Conservation (phyloP, 345 rosid species). For the Nephelium lappaceum region DNA sequence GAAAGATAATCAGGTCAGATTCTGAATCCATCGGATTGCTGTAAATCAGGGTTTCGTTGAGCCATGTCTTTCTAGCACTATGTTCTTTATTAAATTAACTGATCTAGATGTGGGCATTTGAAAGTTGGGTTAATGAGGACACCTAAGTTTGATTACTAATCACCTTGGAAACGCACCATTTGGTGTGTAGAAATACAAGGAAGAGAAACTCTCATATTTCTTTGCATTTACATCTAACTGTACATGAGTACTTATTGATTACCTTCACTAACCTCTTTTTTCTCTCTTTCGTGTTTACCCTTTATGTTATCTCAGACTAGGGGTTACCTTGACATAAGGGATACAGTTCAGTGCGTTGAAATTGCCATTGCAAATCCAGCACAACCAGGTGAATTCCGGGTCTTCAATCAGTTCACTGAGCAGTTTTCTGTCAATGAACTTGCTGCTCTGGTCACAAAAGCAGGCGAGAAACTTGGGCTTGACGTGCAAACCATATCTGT, state of each 20-base stretch:
- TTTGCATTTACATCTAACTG: neutral
- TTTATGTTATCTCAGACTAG: constrained; percentile 62
- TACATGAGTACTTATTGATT: neutral
- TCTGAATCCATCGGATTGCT: neutral
- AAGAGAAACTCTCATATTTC: neutral
- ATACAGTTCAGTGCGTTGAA: constrained; percentile 93
- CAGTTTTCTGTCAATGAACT: constrained; percentile 93
- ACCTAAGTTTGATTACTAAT: neutral
- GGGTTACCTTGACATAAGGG: constrained; percentile 98
- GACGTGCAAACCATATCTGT: constrained; percentile 72
- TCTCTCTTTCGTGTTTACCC: neutral
- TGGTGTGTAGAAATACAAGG: neutral
- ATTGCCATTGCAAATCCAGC: constrained; percentile 94
- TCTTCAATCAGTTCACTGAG: constrained; percentile 94
- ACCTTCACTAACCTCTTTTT: neutral
- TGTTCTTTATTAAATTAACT: neutral
- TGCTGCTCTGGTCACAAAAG: constrained; percentile 84
- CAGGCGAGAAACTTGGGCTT: constrained; percentile 81
- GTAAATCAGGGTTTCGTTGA: neutral
- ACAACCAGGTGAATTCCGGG: constrained; percentile 80
- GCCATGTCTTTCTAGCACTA: neutral
- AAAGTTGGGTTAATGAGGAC: neutral
- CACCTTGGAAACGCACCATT: neutral
- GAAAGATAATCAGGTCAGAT: neutral
- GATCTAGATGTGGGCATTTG: neutral